Conservation (phyloP, 2,329 filamentous ascomycete genomes). For the Ophiostoma piceae region DNA sequence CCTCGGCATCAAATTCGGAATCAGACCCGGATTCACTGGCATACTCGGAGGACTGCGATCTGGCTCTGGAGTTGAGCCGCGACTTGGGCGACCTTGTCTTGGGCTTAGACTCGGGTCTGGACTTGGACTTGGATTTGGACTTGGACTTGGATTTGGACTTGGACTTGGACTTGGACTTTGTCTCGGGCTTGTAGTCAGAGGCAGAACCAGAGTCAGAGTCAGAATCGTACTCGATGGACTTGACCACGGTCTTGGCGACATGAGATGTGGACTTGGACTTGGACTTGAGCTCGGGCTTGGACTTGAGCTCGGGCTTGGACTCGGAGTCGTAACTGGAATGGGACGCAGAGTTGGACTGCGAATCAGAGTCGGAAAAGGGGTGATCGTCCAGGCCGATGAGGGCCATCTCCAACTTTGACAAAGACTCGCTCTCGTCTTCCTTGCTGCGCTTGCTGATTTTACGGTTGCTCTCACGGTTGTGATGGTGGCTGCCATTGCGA, state of each 20-base stretch:
- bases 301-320: background rate
- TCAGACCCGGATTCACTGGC: too few species aligned
- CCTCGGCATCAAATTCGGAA: too few species aligned
- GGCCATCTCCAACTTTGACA: constrained; percentile 28
- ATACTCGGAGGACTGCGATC: too few species aligned
- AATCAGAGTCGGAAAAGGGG: background rate
- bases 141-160: background rate
- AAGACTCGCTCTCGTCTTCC: constrained; percentile 24
- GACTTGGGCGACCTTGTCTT: too few species aligned
- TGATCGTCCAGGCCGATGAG: constrained; percentile 30
- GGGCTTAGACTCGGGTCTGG: background rate
- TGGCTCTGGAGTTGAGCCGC: too few species aligned
- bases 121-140: background rate
- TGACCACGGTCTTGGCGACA: too few species aligned
- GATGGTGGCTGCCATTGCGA: background rate
- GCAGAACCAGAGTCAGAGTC: background rate
- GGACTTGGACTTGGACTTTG: background rate
- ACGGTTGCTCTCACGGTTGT: background rate
- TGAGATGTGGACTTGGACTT: background rate
- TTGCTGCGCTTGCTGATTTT: too few species aligned
- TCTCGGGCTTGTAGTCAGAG: background rate
- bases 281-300: background rate
- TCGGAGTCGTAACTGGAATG: background rate
- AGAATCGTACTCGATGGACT: too few species aligned
- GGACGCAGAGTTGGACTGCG: background rate